phyloP scores from a whole-genome alignment of 495 filamentous ascomycete genomes.

The Penicillium mononematosum region DNA sequence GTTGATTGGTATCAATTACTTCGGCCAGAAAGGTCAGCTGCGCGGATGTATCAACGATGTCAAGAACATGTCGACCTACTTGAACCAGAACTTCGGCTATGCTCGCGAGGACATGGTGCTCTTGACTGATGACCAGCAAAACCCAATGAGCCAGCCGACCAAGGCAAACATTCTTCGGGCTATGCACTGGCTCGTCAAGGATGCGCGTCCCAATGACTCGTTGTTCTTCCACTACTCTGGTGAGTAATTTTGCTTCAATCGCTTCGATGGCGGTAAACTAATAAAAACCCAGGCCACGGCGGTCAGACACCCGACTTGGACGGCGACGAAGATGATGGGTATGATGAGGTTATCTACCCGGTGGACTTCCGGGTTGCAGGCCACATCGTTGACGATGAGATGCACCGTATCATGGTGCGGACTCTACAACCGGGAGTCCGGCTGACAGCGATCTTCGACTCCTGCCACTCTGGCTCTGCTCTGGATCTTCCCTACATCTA shows the following conservation, averaged over 20 bases:
- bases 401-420: constrained; percentile 95
- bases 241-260: constrained; percentile 38
- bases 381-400: constrained; percentile 97
- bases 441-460: constrained; percentile 97
- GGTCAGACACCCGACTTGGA: constrained; percentile 96
- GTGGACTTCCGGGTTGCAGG: constrained; percentile 88
- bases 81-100: constrained; percentile 90
- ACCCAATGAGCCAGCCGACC: constrained; percentile 94
- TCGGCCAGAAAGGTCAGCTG: constrained; percentile 86
- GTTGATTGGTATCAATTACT: constrained; percentile 97
- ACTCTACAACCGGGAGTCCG: constrained; percentile 80
- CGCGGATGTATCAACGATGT: constrained; percentile 98
- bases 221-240: constrained; percentile 99
- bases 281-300: constrained; percentile 68
- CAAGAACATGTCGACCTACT: constrained; percentile 91
- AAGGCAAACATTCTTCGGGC: constrained; percentile 94
- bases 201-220: constrained; percentile 89
- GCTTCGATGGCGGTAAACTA: constrained; percentile 8
- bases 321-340: constrained; percentile 91
- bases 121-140: constrained; percentile 94
- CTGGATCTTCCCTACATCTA: constrained; percentile 97
- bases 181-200: constrained; percentile 99
- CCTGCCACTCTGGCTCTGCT: constrained; percentile 96
- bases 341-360: constrained; percentile 97
- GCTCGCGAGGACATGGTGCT: constrained; percentile 97